These are phyloP conservation scores for Pichia membranifaciens DNA, from an alignment of 805 yeast genomes.

Conservation along the genomic window DNA sequence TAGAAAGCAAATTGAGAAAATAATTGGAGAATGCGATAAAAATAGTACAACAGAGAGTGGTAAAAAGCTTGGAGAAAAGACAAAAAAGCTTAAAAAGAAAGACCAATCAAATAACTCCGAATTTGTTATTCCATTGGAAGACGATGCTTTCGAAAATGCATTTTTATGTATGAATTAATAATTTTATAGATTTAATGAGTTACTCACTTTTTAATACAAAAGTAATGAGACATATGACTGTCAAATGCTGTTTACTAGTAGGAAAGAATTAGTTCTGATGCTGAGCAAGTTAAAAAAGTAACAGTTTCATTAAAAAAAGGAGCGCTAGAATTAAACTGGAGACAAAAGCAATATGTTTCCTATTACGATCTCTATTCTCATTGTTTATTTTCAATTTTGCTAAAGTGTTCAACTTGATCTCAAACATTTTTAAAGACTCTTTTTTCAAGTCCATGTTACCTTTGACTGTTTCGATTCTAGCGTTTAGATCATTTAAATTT, in stretches of 20 bases:
- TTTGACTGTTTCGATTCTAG: conserved; percentile 25
- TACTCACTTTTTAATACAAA: no score
- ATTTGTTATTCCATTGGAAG: conserved; percentile 7
- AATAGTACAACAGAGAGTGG: background rate
- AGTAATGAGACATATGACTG: no score
- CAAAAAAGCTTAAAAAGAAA: background rate
- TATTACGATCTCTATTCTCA: conserved; percentile 9
- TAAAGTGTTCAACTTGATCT: conserved; percentile 16
- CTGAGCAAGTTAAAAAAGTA: no score
- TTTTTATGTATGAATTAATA: background rate
- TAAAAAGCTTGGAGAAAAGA: background rate
- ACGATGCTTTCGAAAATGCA: conserved; percentile 4
- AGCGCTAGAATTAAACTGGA: background rate
- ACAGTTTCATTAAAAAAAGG: background rate
- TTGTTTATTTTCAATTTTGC: conserved; percentile 19
- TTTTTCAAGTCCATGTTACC: conserved; percentile 19
- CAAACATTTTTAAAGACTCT: conserved; percentile 19
- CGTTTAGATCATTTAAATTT: conserved; percentile 25
- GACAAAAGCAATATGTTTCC: conserved; percentile 6
- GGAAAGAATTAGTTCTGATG: no score
- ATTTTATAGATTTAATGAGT: no score
- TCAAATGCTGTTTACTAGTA: no score
- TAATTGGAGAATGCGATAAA: conserved; percentile 10
- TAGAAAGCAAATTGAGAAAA: conserved; percentile 10
- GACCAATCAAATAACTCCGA: conserved; percentile 2